These are phyloP conservation scores for Dimocarpus longan DNA, from an alignment of 345 rosid species.

Conservation along the genomic window DNA sequence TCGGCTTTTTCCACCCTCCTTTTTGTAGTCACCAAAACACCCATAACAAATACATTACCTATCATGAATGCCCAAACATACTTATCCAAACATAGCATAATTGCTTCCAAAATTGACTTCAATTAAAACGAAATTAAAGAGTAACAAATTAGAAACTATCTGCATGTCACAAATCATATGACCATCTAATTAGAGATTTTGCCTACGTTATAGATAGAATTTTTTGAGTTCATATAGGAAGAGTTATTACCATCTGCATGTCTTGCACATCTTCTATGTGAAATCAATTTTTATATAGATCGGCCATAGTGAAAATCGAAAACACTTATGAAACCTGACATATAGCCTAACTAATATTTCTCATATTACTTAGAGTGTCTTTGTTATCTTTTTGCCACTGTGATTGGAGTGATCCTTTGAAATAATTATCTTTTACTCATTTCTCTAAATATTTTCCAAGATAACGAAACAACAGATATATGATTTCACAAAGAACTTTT, in stretches of 20 bases:
- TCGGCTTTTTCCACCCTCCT: too few species aligned
- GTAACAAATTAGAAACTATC: not conserved
- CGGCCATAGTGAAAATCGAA: slow-evolving; percentile 78
- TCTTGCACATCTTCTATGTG: slow-evolving; percentile 60
- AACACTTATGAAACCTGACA: slow-evolving; percentile 75
- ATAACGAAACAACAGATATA: slow-evolving; percentile 5
- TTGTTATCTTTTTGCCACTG: slow-evolving; percentile 51
- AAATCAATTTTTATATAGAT: slow-evolving; percentile 61
- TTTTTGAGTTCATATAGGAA: slow-evolving; percentile 10
- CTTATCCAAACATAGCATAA: not conserved
- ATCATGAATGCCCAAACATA: not conserved
- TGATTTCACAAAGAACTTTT: not conserved
- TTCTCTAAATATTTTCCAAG: slow-evolving; percentile 15
- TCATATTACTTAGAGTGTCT: slow-evolving; percentile 51
- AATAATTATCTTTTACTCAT: slow-evolving; percentile 9
- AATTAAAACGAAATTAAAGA: not conserved
- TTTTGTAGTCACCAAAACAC: too few species aligned
- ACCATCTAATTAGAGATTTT: not conserved
- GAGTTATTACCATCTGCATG: slow-evolving; percentile 47
- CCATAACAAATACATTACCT: not conserved
- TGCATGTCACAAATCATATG: not conserved
- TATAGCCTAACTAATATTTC: slow-evolving; percentile 73
- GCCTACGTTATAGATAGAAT: not conserved
- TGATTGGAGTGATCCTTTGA: slow-evolving; percentile 4
- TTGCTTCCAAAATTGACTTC: slow-evolving; percentile 2